Conservation (phyloP, 768 basidiomycete species). For the Suillus cothurnatus region DNA sequence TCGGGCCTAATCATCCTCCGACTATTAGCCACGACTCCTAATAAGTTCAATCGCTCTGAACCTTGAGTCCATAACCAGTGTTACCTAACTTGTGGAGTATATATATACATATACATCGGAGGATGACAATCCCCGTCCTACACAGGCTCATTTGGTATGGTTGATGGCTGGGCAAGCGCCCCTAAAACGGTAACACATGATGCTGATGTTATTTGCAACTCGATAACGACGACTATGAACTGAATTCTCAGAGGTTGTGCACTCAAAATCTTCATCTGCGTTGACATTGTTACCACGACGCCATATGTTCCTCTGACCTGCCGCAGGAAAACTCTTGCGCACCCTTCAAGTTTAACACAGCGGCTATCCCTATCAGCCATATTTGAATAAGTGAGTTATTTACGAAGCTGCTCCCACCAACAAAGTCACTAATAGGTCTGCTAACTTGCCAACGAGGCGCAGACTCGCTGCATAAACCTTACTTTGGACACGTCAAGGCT, state of each 20-base stretch:
- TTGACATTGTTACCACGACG: background rate
- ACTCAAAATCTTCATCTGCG: background rate
- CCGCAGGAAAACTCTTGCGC: background rate
- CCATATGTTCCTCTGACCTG: background rate
- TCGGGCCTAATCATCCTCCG: conserved; percentile 10
- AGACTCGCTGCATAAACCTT: background rate
- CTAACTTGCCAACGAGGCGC: background rate
- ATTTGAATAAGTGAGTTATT: conserved; percentile 3
- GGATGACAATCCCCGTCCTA: conserved; percentile 3
- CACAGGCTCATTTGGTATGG: background rate
- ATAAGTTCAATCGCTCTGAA: background rate
- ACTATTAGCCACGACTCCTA: background rate
- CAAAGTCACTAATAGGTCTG: background rate
- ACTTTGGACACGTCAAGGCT: background rate
- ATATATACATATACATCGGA: conserved; percentile 1
- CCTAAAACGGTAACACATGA: background rate
- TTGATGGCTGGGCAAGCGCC: background rate
- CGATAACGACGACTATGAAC: background rate
- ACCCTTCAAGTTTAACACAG: background rate
- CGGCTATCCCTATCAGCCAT: background rate
- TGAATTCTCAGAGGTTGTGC: background rate
- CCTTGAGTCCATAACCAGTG: background rate
- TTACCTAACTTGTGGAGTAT: background rate
- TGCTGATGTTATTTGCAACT: background rate
- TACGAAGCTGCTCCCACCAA: background rate